Evolutionary conservation across 495 filamentous ascomycete species (phyloP).

Genomic region (Rhypophila decipiens): DNA sequence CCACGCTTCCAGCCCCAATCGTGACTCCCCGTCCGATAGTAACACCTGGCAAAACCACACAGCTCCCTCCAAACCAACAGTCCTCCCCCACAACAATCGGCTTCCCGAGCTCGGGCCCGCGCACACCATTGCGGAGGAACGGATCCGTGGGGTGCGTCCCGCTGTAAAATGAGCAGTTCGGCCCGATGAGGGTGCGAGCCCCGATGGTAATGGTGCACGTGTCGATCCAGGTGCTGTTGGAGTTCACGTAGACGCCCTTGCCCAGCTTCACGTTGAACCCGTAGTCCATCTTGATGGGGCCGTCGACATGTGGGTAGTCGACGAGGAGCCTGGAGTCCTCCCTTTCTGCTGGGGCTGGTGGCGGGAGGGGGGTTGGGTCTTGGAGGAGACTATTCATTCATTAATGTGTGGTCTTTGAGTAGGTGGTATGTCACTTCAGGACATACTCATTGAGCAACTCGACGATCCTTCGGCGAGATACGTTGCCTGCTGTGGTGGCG

Average conservation of each 20-base stretch:
- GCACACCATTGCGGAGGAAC: conserved; percentile 60
- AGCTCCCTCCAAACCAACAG: conserved; percentile 83
- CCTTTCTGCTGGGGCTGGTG: conserved; percentile 41
- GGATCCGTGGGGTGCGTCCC: conserved; percentile 76
- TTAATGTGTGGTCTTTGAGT: neutral
- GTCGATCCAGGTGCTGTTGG: conserved; percentile 69
- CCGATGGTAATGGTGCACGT: conserved; percentile 73
- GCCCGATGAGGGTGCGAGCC: conserved; percentile 70
- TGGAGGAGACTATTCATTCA: conserved; percentile 45
- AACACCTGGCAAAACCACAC: conserved; percentile 68
- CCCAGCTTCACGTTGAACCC: conserved; percentile 68
- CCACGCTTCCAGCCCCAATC: conserved; percentile 82
- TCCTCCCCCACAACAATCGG: conserved; percentile 78
- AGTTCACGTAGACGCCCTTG: conserved; percentile 68
- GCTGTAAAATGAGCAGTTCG: conserved; percentile 66
- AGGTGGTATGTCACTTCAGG: neutral
- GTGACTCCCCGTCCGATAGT: conserved; percentile 67
- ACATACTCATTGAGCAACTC: conserved; percentile 73
- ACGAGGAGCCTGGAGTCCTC: conserved; percentile 56
- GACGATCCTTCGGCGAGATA: conserved; percentile 49
- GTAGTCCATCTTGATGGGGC: conserved; percentile 68
- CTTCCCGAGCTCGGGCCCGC: conserved; percentile 68
- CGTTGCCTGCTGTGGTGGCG: conserved; percentile 38
- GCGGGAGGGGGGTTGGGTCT: conserved; percentile 57
- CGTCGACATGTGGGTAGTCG: conserved; percentile 62